phyloP scores from a whole-genome alignment of 345 rosid genomes.

The Erodium maritimum region DNA sequence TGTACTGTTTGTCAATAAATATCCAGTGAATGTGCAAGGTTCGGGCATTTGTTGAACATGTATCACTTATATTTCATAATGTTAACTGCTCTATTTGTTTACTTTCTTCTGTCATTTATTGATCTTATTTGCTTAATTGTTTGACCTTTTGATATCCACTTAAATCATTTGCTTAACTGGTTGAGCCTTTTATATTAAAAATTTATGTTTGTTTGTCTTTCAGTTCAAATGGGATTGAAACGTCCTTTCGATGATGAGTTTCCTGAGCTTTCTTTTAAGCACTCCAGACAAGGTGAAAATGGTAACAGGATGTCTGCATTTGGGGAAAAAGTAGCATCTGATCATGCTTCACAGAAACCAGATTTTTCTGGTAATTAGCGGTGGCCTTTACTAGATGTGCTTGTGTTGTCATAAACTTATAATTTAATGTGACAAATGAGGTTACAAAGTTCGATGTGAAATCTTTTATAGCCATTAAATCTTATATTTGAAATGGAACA shows the following conservation, averaged over 20 bases:
- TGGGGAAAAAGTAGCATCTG: conserved; percentile 10
- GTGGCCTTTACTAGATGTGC: background rate
- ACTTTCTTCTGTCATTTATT: background rate
- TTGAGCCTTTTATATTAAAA: background rate
- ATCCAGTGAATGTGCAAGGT: too few relatives aligned
- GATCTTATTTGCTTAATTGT: background rate
- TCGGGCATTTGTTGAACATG: too few relatives aligned
- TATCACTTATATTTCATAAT: too few relatives aligned
- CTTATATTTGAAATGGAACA: background rate
- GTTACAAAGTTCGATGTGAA: background rate
- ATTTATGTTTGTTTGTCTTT: background rate
- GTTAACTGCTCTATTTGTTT: too few relatives aligned
- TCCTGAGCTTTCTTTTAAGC: conserved; percentile 32
- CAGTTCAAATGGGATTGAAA: conserved; percentile 35
- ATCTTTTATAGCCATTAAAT: background rate
- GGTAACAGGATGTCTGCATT: conserved; percentile 11
- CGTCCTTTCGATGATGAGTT: conserved; percentile 37
- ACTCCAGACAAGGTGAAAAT: conserved; percentile 26
- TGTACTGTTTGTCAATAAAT: too few relatives aligned
- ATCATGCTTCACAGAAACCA: conserved; percentile 5
- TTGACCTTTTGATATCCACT: background rate
- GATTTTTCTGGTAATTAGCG: conserved; percentile 27
- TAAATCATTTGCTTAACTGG: background rate
- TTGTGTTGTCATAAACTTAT: too few relatives aligned
- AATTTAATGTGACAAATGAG: background rate